Evolutionary conservation across 441 rosid species (phyloP).

Genomic region (Erysimum cheiri): DNA sequence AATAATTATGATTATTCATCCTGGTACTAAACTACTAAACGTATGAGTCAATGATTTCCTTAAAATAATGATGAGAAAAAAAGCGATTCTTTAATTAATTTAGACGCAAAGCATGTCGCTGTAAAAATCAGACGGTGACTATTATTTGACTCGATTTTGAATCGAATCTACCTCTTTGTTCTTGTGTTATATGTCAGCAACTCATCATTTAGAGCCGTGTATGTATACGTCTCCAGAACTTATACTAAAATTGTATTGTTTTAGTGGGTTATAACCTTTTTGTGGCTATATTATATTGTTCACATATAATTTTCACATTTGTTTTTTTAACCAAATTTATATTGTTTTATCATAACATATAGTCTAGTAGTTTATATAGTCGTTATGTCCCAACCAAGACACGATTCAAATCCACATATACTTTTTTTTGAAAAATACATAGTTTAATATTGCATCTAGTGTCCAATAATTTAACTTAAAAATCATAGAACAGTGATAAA

Average conservation of each 20-base stretch:
- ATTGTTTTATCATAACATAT: no score
- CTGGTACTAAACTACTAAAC: background rate
- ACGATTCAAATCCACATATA: no score
- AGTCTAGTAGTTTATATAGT: no score
- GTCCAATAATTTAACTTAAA: no score
- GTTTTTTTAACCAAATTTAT: no score
- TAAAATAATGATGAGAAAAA: slow-evolving; percentile 1
- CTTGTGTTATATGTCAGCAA: slow-evolving; percentile 6
- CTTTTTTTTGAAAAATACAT: no score
- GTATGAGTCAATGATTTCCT: slow-evolving; percentile 1
- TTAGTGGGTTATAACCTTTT: background rate
- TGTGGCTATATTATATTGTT: no score
- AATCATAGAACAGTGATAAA: no score
- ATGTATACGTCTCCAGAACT: background rate
- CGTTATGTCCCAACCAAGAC: no score
- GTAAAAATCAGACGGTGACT: background rate
- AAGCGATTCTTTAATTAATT: slow-evolving; percentile 21
- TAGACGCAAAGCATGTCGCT: slow-evolving; percentile 24
- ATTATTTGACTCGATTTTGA: slow-evolving; percentile 17
- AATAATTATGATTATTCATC: background rate
- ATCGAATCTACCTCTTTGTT: slow-evolving; percentile 8
- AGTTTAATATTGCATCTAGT: no score
- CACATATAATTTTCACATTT: no score
- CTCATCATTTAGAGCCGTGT: slow-evolving; percentile 1
- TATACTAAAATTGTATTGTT: background rate